Evolutionary conservation across 2,329 filamentous ascomycete species (phyloP).

Genomic region (Paracoccidioides lutzii): DNA sequence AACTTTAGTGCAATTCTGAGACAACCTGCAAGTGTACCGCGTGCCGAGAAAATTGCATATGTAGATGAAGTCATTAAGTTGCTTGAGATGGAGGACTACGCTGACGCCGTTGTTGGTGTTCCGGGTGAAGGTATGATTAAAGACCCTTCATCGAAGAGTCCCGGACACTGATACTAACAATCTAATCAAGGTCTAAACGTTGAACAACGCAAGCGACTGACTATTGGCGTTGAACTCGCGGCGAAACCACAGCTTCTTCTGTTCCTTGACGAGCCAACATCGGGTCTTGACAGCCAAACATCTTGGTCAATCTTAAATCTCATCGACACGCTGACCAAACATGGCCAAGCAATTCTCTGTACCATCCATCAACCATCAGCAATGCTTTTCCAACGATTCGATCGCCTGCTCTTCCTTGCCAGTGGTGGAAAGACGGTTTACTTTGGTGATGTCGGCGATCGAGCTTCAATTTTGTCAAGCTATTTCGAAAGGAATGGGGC

Average conservation of each 20-base stretch:
- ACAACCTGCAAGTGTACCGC: conserved; percentile 60
- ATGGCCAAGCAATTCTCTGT: conserved; percentile 89
- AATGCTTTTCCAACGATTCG: conserved; percentile 81
- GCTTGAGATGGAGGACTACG: conserved; percentile 79
- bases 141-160: neutral
- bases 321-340: conserved; percentile 76
- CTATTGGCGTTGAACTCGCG: conserved; percentile 86
- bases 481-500: conserved; percentile 57
- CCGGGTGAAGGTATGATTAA: conserved; percentile 58
- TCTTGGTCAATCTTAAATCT: conserved; percentile 85
- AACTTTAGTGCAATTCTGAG: conserved; percentile 75
- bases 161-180: neutral
- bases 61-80: conserved; percentile 85
- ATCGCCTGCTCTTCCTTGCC: conserved; percentile 51
- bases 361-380: conserved; percentile 94
- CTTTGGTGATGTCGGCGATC: conserved; percentile 52
- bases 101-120: conserved; percentile 80
- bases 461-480: conserved; percentile 43
- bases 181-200: conserved; percentile 37
- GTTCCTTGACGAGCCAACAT: conserved; percentile 90
- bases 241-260: conserved; percentile 80
- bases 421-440: conserved; percentile 55
- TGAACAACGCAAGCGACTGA: conserved; percentile 63
- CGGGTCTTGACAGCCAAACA: conserved; percentile 82
- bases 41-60: conserved; percentile 68